A percentile compares a stretch with the other conserved stretches of the same genome.
phyloP scores from a whole-genome alignment of 164 flowering plant species.

The Nymphaea colorata region DNA sequence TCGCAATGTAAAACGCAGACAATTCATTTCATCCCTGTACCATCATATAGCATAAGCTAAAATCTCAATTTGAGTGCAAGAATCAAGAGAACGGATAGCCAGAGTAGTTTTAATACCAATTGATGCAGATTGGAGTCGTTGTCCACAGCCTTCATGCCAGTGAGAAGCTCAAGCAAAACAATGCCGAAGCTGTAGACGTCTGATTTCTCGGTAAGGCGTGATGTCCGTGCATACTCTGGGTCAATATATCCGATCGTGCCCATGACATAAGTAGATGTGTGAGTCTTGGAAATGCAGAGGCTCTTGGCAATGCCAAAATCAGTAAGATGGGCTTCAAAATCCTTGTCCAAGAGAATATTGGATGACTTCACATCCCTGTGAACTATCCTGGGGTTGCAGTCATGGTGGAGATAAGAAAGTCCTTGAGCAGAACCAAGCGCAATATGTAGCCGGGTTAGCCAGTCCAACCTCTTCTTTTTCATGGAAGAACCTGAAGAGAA shows the following conservation, averaged over 20 bases:
- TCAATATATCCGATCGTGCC: conserved; percentile 98
- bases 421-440: conserved; percentile 95
- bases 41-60: too few relatives aligned
- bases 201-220: conserved; percentile 95
- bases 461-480: conserved; percentile 68
- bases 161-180: conserved; percentile 84
- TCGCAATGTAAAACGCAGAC: too few relatives aligned
- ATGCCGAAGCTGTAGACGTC: conserved; percentile 94
- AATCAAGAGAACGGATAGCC: neutral
- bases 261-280: conserved; percentile 84
- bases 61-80: too few relatives aligned
- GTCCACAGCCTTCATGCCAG: conserved; percentile 93
- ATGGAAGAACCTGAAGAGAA: conserved; percentile 42
- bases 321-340: conserved; percentile 86
- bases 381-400: conserved; percentile 87
- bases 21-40: too few relatives aligned
- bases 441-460: conserved; percentile 75
- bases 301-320: conserved; percentile 97
- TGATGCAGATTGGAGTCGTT: conserved; percentile 90
- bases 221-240: conserved; percentile 96
- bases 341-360: conserved; percentile 79
- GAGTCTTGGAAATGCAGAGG: conserved; percentile 55
- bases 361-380: conserved; percentile 97
- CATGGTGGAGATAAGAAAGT: conserved; percentile 90
- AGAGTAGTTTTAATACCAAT: conserved; percentile 28